A percentile compares a stretch with the other conserved stretches of the same genome.
These are phyloP conservation scores for Dendrocalamus latiflorus DNA, from an alignment of 202 grass and related monocot species.

Conservation along the genomic window DNA sequence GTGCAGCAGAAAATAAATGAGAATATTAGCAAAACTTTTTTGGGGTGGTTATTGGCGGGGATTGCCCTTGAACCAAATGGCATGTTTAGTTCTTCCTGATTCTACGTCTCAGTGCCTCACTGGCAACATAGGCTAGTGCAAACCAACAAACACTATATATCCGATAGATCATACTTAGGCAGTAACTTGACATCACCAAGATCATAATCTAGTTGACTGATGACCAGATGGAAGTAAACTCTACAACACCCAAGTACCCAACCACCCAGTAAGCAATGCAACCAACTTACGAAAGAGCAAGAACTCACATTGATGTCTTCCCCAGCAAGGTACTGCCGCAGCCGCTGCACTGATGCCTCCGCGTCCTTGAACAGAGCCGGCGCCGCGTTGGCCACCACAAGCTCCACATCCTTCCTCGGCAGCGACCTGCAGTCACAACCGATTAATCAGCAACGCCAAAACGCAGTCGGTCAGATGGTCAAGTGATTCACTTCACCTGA, in stretches of 20 bases:
- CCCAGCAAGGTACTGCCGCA: conserved; percentile 49
- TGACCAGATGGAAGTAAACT: background rate
- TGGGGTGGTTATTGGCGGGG: background rate
- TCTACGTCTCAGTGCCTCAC: background rate
- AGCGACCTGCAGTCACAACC: conserved; percentile 41
- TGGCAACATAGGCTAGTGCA: background rate
- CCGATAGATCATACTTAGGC: background rate
- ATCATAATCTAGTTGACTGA: background rate
- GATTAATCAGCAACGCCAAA: conserved; percentile 2
- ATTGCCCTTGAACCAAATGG: background rate
- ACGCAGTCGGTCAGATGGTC: background rate
- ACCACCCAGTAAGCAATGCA: background rate
- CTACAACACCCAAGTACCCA: background rate
- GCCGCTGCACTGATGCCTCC: conserved; percentile 48
- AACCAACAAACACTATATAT: background rate
- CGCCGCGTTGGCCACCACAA: conserved; percentile 51
- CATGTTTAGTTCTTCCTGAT: background rate
- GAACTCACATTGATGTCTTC: conserved; percentile 51
- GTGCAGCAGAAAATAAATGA: background rate
- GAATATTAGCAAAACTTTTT: background rate
- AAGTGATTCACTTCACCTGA: conserved; percentile 53
- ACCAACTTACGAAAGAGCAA: background rate
- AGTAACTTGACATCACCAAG: conserved; percentile 5
- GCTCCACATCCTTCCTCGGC: conserved; percentile 58
- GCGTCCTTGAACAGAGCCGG: conserved; percentile 73